Evolutionary conservation across 768 basidiomycete species (phyloP), one percentile per base, ranked within the genome.

Genomic region (Leccinum disarticulatum): DNA sequence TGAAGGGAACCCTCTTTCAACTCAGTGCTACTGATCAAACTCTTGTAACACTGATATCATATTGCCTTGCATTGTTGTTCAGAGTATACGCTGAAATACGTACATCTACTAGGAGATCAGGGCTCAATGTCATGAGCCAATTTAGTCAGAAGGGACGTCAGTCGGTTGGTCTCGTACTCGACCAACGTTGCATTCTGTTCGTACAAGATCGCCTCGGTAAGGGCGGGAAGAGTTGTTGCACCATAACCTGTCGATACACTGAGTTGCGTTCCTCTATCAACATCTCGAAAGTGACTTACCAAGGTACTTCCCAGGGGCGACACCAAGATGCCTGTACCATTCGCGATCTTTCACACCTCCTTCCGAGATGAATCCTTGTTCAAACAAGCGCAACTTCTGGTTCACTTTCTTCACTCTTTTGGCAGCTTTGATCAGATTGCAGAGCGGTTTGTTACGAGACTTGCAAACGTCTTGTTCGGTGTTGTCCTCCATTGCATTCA

Each of bases 291-390:
- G 38, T 13, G 11, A 73, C 81, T 64, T 64, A 90, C 89, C 88
- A 43, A 88, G 84, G 85, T 88, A 88, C 72, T 91, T 87, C 41
- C 93, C 93, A 31, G 94, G 93, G 3, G 93, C 91, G 47, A 93
- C 90, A 52, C 83, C 93, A 15, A 93, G 80, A 73, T 94, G 88
- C 67, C 79, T 85, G 70, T 90, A 96, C 93, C 93, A 95, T 70
- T 91, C 88, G 33, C 90, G 80, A 56, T 87, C 85, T 64, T 86
- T 86, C 62, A 94, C 85, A 0, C 93, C 94, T 15, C 77, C 85
- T 66, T 87, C 77, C 6, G 84, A 85, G 60, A 95, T 88, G 71
- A 96, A 91, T 1, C 92, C 91, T 52, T 82, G 83, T 70, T 93
- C 91, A 64, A 93, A 92, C 7, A 77, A 73, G 11, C 79, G 73